phyloP scores from a whole-genome alignment of 495 filamentous ascomycete species.

The Clavariopsis aquatica region DNA sequence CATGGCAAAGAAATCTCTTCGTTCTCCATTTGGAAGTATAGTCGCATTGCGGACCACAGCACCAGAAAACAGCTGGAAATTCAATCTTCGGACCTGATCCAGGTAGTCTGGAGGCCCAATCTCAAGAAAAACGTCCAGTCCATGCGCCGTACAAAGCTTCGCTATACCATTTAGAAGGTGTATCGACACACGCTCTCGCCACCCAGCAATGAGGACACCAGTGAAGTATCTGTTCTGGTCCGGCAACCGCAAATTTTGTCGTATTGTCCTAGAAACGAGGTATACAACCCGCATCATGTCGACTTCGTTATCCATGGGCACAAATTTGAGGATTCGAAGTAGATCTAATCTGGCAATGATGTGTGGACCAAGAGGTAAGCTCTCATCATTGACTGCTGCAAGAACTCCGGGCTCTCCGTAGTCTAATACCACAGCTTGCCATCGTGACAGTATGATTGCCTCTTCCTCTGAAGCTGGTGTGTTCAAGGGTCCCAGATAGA shows the following conservation, averaged over 20 bases:
- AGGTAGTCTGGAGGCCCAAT: slow-evolving; percentile 53
- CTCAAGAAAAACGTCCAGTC: slow-evolving; percentile 55
- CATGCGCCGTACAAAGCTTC: slow-evolving; percentile 45
- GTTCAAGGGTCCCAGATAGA: slow-evolving; percentile 52
- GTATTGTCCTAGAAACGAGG: slow-evolving; percentile 42
- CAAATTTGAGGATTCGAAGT: slow-evolving; percentile 37
- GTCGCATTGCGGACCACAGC: slow-evolving; percentile 46
- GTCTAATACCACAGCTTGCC: slow-evolving; percentile 55
- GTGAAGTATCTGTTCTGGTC: slow-evolving; percentile 41
- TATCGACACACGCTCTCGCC: slow-evolving; percentile 46
- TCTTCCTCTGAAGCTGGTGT: slow-evolving; percentile 45
- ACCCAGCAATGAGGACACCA: slow-evolving; percentile 55
- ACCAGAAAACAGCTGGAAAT: slow-evolving; percentile 41
- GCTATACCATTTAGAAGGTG: slow-evolving; percentile 46
- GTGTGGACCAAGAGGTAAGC: slow-evolving; percentile 31
- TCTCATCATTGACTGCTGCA: slow-evolving; percentile 43
- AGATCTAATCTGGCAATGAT: slow-evolving; percentile 53
- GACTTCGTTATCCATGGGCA: slow-evolving; percentile 40
- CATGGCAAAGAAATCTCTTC: slow-evolving; percentile 48
- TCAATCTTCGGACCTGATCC: slow-evolving; percentile 43
- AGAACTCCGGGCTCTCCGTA: slow-evolving; percentile 48
- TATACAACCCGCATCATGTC: slow-evolving; percentile 44
- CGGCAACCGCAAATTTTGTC: slow-evolving; percentile 21
- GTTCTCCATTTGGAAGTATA: slow-evolving; percentile 45
- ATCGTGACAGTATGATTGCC: slow-evolving; percentile 46